phyloP scores from a whole-genome alignment of 192 early-diverging fungal species.

The Mortierella hygrophila region DNA sequence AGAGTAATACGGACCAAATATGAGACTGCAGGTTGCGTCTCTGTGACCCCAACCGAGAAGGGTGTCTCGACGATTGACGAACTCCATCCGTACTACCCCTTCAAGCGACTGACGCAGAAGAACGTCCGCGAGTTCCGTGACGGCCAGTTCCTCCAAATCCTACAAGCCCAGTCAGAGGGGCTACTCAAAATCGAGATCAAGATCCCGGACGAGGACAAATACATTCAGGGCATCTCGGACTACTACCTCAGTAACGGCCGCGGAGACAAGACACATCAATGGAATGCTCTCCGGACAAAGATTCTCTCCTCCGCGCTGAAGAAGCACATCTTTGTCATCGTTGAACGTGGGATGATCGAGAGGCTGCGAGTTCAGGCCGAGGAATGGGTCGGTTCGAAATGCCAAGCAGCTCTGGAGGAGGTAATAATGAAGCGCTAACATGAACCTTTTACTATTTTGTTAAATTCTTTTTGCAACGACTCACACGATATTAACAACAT shows the following conservation, averaged over 20 bases:
- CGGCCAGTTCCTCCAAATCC: constrained; percentile 82
- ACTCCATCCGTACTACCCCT: constrained; percentile 82
- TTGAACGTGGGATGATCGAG: constrained; percentile 82
- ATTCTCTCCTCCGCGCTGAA: constrained; percentile 70
- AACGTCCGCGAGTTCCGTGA: constrained; percentile 76
- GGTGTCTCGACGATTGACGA: constrained; percentile 82
- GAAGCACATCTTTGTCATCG: constrained; percentile 77
- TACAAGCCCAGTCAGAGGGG: constrained; percentile 79
- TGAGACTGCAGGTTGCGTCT: constrained; percentile 75
- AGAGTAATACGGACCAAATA: constrained; percentile 81
- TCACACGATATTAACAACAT: neutral
- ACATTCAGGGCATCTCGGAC: constrained; percentile 65
- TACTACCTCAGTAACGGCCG: constrained; percentile 69
- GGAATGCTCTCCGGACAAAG: constrained; percentile 81
- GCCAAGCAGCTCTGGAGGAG: constrained; percentile 73
- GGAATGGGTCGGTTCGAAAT: constrained; percentile 74
- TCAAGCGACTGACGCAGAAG: constrained; percentile 89
- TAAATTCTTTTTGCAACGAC: too few relatives aligned
- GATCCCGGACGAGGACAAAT: constrained; percentile 60
- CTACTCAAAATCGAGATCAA: constrained; percentile 72
- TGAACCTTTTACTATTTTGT: too few relatives aligned
- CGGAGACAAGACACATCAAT: constrained; percentile 72
- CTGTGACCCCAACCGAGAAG: constrained; percentile 84
- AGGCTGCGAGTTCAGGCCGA: constrained; percentile 77
- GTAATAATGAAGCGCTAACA: constrained; percentile 12